Evolutionary conservation across 768 basidiomycete genomes (phyloP).

Genomic region (Polyporus arcularius): DNA sequence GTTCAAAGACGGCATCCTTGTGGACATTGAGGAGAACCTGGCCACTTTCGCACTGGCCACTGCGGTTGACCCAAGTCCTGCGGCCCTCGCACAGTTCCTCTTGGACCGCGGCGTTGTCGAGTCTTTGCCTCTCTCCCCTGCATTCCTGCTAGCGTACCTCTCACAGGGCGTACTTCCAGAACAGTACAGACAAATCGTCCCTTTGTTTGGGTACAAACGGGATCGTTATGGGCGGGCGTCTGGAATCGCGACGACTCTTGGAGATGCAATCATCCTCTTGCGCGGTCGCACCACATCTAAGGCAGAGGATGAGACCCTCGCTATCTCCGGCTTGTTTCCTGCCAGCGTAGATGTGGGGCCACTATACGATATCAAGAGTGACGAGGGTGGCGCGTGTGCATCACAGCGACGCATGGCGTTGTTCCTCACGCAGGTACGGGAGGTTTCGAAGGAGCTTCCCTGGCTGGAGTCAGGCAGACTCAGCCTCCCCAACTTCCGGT

Average conservation of each 20-base stretch:
- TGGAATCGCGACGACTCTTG: neutral
- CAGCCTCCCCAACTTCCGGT: neutral
- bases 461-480: neutral
- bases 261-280: neutral
- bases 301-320: constrained; percentile 11
- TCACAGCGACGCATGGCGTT: neutral
- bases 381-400: neutral
- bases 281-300: neutral
- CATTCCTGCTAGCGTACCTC: neutral
- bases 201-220: neutral
- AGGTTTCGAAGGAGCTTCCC: neutral
- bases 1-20: constrained; percentile 1
- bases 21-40: neutral
- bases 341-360: neutral
- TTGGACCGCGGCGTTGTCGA: neutral
- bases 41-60: too few relatives aligned
- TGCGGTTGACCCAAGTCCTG: neutral
- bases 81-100: neutral
- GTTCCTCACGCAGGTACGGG: neutral
- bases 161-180: neutral
- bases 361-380: neutral
- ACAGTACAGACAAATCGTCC: neutral
- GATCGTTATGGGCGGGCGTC: neutral
- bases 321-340: constrained; percentile 1
- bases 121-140: neutral